Percentiles rank a stretch among this genome's conserved stretches.
Conservation (phyloP, 495 filamentous ascomycete species). For the Penicillium paxilli region DNA sequence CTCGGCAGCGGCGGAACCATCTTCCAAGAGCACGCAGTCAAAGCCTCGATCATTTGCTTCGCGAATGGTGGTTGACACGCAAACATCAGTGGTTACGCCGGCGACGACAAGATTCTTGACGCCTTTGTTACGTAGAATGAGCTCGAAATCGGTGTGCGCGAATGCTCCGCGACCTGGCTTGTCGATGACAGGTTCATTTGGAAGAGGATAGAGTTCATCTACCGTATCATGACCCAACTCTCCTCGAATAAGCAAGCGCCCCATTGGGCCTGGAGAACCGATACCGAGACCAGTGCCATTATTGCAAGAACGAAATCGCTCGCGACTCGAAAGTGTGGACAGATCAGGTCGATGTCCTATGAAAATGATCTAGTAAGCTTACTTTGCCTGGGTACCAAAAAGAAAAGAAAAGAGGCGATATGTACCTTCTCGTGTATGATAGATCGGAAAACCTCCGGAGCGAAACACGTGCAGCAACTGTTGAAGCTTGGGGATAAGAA, state of each 20-base stretch:
- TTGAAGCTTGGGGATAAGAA: constrained; percentile 55
- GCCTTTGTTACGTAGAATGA: constrained; percentile 58
- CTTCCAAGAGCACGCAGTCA: constrained; percentile 61
- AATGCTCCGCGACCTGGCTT: constrained; percentile 71
- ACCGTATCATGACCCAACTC: constrained; percentile 64
- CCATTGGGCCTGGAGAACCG: constrained; percentile 61
- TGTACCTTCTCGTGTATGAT: constrained; percentile 64
- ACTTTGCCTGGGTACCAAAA: too few species aligned
- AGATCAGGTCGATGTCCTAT: constrained; percentile 63
- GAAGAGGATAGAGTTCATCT: constrained; percentile 56
- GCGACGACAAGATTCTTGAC: constrained; percentile 66
- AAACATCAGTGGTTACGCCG: constrained; percentile 71
- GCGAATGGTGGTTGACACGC: constrained; percentile 66
- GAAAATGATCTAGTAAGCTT: constrained; percentile 16
- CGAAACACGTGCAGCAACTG: constrained; percentile 59
- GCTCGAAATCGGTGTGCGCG: constrained; percentile 62
- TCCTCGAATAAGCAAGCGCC: constrained; percentile 63
- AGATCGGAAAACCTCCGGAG: constrained; percentile 57
- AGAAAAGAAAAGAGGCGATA: too few species aligned
- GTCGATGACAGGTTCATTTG: constrained; percentile 62
- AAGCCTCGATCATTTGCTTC: constrained; percentile 76
- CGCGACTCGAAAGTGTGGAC: constrained; percentile 57
- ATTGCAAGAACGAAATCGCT: constrained; percentile 54
- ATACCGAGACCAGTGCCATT: constrained; percentile 57
- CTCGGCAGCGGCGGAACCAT: constrained; percentile 54